Evolutionary conservation across 257 asterid species (phyloP).

Genomic region (Osmanthus fragrans): DNA sequence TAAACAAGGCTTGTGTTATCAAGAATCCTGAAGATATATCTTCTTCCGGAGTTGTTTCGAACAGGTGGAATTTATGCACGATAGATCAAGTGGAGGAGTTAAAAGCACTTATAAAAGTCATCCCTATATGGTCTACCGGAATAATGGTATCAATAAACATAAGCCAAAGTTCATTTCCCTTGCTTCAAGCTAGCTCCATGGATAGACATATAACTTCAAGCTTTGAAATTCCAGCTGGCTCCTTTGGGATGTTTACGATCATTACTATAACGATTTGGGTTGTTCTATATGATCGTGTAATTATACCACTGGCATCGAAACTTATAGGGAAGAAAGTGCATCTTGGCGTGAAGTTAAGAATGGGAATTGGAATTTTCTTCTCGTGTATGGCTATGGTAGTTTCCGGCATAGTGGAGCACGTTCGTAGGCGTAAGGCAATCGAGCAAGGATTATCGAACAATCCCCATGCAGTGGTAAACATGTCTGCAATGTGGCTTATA

Average conservation of each 20-base stretch:
- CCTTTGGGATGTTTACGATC: conserved; percentile 51
- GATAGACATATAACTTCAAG: conserved; percentile 48
- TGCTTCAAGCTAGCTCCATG: conserved; percentile 70
- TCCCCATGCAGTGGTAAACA: conserved; percentile 41
- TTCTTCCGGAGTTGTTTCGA: conserved; percentile 32
- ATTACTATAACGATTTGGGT: conserved; percentile 50
- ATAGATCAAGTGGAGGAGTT: conserved; percentile 68
- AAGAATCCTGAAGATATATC: conserved; percentile 45
- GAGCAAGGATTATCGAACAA: conserved; percentile 40
- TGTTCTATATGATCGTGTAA: conserved; percentile 49
- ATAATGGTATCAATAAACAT: conserved; percentile 55
- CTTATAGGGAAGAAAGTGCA: conserved; percentile 45
- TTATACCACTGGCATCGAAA: conserved; percentile 55
- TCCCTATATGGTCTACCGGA: conserved; percentile 77
- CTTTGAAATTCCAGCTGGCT: conserved; percentile 70
- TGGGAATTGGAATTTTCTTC: conserved; percentile 60
- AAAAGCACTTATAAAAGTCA: conserved; percentile 53
- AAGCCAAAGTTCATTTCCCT: conserved; percentile 52
- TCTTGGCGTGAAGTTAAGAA: conserved; percentile 47
- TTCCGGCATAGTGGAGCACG: conserved; percentile 52
- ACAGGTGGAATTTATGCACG: conserved; percentile 57
- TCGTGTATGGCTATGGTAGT: conserved; percentile 48
- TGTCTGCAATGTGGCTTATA: conserved; percentile 73
- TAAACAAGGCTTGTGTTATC: conserved; percentile 69
- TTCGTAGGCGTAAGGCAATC: conserved; percentile 42